Evolutionary conservation across 805 yeast species (phyloP), one percentile per base, ranked within the genome.

Genomic region (Jamesozyma piceae): DNA sequence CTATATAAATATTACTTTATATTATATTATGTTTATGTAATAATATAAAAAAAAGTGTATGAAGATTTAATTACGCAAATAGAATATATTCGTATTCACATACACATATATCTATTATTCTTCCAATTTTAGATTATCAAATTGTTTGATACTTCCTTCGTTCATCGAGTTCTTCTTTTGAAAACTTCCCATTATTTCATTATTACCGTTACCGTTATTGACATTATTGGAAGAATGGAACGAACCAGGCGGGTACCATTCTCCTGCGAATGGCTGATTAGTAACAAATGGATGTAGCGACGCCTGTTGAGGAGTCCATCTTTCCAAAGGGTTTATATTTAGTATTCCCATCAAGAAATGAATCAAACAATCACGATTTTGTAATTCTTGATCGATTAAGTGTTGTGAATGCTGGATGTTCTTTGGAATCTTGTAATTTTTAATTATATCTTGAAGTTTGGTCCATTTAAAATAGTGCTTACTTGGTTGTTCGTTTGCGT

Each of bases 231-330:
- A 20, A 9, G 40, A 13, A 4, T 38, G 40, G 34, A 49, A 49
- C 6, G 61, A 49, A 17, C 72, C 72, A 2, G 78, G 78, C 15
- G 80, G 79, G 38, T 58, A 60, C 80, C 80, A 75, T 31, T 60
- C 61, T 4, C 78, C 82, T 10, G 61, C 60, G 53, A 75, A 80
- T 43, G 66, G 69, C 42, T 69, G 69, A 39, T 74, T 79, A 4
- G 83, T 82, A 17, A 92, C 77, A 61, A 92, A 92, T 0, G 97
- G 97, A 65, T 92, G 98, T 61, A 76, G 68, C 14, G 80, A 68
- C 0, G 97, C 98, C 61, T 92, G 97, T 51, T 87, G 95, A 11
- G 98, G 98, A 0, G 97, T 86, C 82, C 96, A 83, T 53, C 99
- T 75, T 60, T 88, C 95, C 52, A 92, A 72, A 0, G 98, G 98